phyloP scores from a whole-genome alignment of 1,139 yeast species.

The Pichia sorboxylosa region DNA sequence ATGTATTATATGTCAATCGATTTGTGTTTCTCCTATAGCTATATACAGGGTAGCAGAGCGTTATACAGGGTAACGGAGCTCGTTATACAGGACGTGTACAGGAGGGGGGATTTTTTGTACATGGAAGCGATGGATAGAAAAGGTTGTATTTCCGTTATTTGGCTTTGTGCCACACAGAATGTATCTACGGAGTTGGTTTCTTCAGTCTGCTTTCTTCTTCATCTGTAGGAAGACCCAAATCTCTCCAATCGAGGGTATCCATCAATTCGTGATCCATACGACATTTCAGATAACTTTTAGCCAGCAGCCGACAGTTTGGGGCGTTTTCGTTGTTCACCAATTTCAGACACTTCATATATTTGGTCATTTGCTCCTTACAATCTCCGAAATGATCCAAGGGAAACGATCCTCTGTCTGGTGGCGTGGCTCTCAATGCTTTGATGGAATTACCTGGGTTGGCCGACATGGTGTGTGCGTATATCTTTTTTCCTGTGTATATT shows the following conservation, averaged over 20 bases:
- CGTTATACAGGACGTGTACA: too few relatives aligned
- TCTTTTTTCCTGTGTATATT: too few relatives aligned
- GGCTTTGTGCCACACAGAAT: constrained; percentile 1
- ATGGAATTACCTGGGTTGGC: constrained; percentile 32
- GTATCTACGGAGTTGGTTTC: constrained; percentile 3
- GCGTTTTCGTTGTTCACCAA: constrained; percentile 75
- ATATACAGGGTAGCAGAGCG: too few relatives aligned
- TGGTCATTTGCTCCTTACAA: constrained; percentile 63
- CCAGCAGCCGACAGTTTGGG: constrained; percentile 75
- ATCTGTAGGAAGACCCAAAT: constrained; percentile 73
- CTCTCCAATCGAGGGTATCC: constrained; percentile 69
- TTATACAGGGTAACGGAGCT: too few relatives aligned
- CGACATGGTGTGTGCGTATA: constrained; percentile 16
- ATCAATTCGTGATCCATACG: constrained; percentile 84
- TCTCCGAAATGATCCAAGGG: constrained; percentile 80
- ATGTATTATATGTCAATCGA: too few relatives aligned
- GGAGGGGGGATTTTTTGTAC: too few relatives aligned
- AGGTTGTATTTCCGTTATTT: too few relatives aligned
- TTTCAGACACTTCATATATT: constrained; percentile 69
- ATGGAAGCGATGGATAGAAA: too few relatives aligned
- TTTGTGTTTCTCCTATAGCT: too few relatives aligned
- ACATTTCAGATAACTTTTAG: constrained; percentile 72
- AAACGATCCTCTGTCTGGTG: constrained; percentile 94
- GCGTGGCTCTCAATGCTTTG: constrained; percentile 65
- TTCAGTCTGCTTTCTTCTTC: constrained; percentile 9